Base-by-base conservation (phyloP, 1,284 basidiomycete species). In the Gymnopus androsaceus region DNA sequence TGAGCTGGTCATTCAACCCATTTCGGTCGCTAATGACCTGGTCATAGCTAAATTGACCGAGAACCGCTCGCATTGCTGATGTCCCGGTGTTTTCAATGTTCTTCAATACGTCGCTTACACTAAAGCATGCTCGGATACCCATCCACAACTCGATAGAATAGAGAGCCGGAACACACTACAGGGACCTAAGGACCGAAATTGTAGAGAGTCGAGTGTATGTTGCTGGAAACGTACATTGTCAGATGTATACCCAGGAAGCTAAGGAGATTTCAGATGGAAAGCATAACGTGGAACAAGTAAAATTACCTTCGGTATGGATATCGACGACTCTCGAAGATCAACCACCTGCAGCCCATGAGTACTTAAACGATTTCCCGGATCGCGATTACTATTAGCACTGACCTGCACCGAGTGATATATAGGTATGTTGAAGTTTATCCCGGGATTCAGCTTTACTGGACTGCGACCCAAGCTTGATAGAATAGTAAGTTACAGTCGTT, bases 61-160 rank as follows among this genome's bases (percentile, higher is more conserved):
- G 67, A 17, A 82, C 74, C 28, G 77, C 76, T 21, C 80, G 71
- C 60, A 81, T 74, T 7, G 79, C 79, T 2, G 77, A 79, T 19
- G 75, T 81, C 15, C 80, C 80, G 4, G 78, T 79, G 52, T 77
- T 77, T 51, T 72, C 69, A 23, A 82, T 75, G 59, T 81, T 81
- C 15, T 64, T 64, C 40, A 75, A 66, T 14, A 80, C 76, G 51
- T 81, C 69, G 56, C 74, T 75, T 0, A 82, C 75, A 17, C 68
- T 67, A 61, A 81, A 82, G 55, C 77, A 79, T 0, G 80, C 78
- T 63, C 78, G 74, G 66, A n/a, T 82, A 82, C 33, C 77, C 75
- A 59, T 82, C 73, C 2, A 64, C 64, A 21, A 82, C 74, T 8
- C 76, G 73, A 64, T 74, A 82, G 66, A 81, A 81, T 0, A 82